These are phyloP conservation scores for Pilasporangium apinafurcum DNA, from an alignment of 352 stramenopile species.

Conservation along the genomic window DNA sequence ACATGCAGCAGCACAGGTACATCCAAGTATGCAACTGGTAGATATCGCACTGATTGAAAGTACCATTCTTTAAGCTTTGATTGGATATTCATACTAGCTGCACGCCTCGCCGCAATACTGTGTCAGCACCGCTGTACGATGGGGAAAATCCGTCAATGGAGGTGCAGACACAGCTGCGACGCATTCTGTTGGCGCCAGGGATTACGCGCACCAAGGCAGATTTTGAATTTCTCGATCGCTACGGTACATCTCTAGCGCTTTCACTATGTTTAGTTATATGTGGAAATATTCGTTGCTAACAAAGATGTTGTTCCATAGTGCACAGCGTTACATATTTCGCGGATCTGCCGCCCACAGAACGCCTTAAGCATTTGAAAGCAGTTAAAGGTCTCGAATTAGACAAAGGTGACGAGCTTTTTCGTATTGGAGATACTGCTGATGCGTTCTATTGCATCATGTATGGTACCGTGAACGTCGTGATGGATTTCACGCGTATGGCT, in stretches of 20 bases:
- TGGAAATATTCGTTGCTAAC: too few species aligned
- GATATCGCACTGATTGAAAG: too few species aligned
- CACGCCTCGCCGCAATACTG: too few species aligned
- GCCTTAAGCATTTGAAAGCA: constrained; percentile 51
- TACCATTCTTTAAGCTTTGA: too few species aligned
- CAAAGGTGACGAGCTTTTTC: constrained; percentile 57
- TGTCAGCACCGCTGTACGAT: constrained; percentile 2
- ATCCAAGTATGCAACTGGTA: too few species aligned
- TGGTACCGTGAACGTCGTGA: constrained; percentile 62
- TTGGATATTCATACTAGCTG: too few species aligned
- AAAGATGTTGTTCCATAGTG: constrained; percentile 20
- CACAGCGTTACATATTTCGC: constrained; percentile 60
- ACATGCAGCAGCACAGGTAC: too few species aligned
- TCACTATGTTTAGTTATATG: too few species aligned
- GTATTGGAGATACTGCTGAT: constrained; percentile 60
- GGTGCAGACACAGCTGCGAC: constrained; percentile 28
- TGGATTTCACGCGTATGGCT: constrained; percentile 65
- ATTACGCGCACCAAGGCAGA: constrained; percentile 32
- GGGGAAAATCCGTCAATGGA: constrained; percentile 28
- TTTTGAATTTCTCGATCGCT: constrained; percentile 66
- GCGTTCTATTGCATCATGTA: constrained; percentile 78
- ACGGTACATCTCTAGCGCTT: constrained; percentile 29
- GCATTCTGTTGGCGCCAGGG: constrained; percentile 40
- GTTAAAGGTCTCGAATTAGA: constrained; percentile 61
- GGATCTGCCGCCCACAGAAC: constrained; percentile 41